A percentile compares a stretch with the other conserved stretches of the same genome.
Evolutionary conservation across 768 basidiomycete genomes (phyloP).

Genomic region (Russula sp.): DNA sequence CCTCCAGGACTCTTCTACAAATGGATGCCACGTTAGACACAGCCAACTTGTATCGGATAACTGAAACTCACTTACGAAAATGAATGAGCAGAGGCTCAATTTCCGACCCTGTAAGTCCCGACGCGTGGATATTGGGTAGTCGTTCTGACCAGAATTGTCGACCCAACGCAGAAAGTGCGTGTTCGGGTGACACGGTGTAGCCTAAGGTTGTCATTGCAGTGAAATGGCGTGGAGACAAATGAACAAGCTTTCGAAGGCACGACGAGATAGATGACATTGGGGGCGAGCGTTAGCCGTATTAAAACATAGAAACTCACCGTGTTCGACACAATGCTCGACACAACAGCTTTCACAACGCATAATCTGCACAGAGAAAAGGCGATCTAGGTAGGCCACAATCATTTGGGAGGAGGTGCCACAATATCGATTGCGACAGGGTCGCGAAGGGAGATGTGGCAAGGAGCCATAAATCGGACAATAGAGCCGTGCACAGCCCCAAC

Average conservation of each 20-base stretch:
- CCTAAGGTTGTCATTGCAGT: not conserved
- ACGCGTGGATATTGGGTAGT: not conserved
- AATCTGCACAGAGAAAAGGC: not conserved
- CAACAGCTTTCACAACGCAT: not conserved
- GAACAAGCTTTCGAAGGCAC: not conserved
- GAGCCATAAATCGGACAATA: not conserved
- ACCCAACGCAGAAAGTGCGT: conserved; percentile 2
- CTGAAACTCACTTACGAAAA: not conserved
- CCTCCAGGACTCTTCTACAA: not conserved
- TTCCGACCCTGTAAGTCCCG: conserved; percentile 6
- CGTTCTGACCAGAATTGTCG: not conserved
- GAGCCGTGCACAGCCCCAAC: not conserved
- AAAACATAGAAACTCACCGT: not conserved
- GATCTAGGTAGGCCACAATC: not conserved
- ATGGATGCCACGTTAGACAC: not conserved
- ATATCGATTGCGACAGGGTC: not conserved
- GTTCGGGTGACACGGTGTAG: not conserved
- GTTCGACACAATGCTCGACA: not conserved
- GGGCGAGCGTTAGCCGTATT: not conserved
- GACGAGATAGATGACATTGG: not conserved
- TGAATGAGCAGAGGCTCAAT: not conserved
- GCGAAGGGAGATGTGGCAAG: not conserved
- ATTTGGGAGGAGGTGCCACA: not conserved
- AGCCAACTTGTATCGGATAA: not conserved
- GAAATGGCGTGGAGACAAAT: not conserved